Conservation (phyloP, 768 basidiomycete genomes). For the Agaricus blazei region DNA sequence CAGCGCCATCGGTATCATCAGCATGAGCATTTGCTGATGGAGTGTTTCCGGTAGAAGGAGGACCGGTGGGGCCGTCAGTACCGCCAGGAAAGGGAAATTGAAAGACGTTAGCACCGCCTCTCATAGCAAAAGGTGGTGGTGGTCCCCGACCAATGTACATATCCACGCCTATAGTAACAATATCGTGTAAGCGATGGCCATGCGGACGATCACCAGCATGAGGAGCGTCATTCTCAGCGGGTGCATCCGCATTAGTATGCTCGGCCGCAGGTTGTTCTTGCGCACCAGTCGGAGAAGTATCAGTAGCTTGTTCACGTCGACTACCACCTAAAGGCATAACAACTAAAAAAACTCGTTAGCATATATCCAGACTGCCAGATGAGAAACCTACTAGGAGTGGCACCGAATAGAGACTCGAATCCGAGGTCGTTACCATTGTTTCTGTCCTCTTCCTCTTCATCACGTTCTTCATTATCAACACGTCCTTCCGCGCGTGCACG, state of each 20-base stretch:
- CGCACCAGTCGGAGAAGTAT: not conserved
- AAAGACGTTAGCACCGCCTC: not conserved
- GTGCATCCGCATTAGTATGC: not conserved
- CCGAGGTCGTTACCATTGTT: not conserved
- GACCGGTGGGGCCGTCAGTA: not conserved
- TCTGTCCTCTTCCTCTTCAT: not conserved
- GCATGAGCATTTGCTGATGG: not conserved
- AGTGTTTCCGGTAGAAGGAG: not conserved
- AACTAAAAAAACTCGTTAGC: not conserved
- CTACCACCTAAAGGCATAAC: not conserved
- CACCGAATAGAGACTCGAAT: not conserved
- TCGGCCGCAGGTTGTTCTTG: not conserved
- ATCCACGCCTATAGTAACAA: slow-evolving; percentile 36
- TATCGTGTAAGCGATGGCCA: slow-evolving; percentile 10
- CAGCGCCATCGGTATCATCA: not conserved
- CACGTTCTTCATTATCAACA: slow-evolving; percentile 1
- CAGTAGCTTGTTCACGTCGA: not conserved
- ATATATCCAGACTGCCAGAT: not conserved
- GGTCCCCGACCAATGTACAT: slow-evolving; percentile 24
- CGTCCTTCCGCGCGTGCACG: not conserved
- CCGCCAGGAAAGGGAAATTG: not conserved
- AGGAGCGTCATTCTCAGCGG: not conserved
- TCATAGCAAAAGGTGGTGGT: slow-evolving; percentile 3
- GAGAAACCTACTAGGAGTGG: not conserved
- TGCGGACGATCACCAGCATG: not conserved